Conservation (phyloP, 1,139 yeast genomes). For the Hemisphaericaspora lyxosophila region DNA sequence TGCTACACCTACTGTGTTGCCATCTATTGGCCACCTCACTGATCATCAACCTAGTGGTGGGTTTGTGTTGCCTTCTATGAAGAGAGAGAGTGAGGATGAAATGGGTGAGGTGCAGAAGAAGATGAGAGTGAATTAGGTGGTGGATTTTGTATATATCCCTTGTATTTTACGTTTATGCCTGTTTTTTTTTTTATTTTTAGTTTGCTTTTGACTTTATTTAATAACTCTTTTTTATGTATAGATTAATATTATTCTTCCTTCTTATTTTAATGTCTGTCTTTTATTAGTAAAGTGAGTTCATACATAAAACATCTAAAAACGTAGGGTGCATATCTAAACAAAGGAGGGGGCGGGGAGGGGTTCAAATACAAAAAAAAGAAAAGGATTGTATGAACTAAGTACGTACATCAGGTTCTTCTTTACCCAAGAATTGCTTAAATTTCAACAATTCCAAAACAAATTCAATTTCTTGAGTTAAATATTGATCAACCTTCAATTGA, state of each 20-base stretch:
- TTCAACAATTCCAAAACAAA: slow-evolving; percentile 67
- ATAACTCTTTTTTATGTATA: slow-evolving; percentile 2
- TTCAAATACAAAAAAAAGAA: not conserved
- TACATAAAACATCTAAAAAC: not conserved
- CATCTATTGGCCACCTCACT: slow-evolving; percentile 10
- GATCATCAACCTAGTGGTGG: slow-evolving; percentile 5
- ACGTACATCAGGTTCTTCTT: slow-evolving; percentile 84
- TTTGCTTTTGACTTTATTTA: slow-evolving; percentile 2
- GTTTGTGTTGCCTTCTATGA: slow-evolving; percentile 22
- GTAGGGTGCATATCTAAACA: not conserved
- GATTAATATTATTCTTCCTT: not conserved
- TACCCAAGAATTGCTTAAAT: slow-evolving; percentile 74
- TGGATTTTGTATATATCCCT: not conserved
- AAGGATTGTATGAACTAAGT: slow-evolving; percentile 53
- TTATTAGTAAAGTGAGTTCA: not conserved
- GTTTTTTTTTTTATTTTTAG: not conserved
- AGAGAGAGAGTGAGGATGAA: slow-evolving; percentile 25
- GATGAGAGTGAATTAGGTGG: slow-evolving; percentile 10
- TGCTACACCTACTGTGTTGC: slow-evolving; percentile 8
- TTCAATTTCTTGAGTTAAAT: slow-evolving; percentile 60
- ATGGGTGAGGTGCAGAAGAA: slow-evolving; percentile 13
- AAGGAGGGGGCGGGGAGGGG: not conserved
- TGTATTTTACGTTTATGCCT: not conserved
- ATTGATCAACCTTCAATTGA: slow-evolving; percentile 62
- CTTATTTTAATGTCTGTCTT: not conserved